Conservation (phyloP, 2,329 filamentous ascomycete species). For the Xenoacremonium recifei region DNA sequence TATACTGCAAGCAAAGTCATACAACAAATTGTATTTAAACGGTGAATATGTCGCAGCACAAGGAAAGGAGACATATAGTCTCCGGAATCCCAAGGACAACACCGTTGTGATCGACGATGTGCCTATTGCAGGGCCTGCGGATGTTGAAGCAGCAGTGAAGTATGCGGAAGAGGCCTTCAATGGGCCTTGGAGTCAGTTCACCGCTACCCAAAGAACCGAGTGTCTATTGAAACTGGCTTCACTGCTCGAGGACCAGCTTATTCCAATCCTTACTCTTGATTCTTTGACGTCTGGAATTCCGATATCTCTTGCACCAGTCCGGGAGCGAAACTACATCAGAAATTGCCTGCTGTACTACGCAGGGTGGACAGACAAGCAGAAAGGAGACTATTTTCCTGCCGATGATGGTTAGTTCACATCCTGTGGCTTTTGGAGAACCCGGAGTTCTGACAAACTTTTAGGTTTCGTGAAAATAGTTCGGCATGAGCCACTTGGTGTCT, state of each 20-base stretch:
- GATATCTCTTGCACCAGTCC: slow-evolving; percentile 9
- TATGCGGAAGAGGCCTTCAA: slow-evolving; percentile 9
- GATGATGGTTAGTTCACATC: slow-evolving; percentile 12
- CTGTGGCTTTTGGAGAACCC: too few species aligned
- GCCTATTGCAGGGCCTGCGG: slow-evolving; percentile 7
- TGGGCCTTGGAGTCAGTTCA: slow-evolving; percentile 11
- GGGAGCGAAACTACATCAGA: slow-evolving; percentile 12
- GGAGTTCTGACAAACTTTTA: too few species aligned
- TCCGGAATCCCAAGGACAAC: slow-evolving; percentile 11
- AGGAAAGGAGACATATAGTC: slow-evolving; percentile 4
- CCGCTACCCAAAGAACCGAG: slow-evolving; percentile 9
- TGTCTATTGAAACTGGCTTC: slow-evolving; percentile 12
- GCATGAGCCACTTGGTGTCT: slow-evolving; percentile 12
- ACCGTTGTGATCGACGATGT: slow-evolving; percentile 2
- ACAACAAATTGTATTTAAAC: slow-evolving; percentile 7
- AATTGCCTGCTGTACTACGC: slow-evolving; percentile 13
- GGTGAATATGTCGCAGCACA: slow-evolving; percentile 8
- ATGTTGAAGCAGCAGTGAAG: slow-evolving; percentile 7
- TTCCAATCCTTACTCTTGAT: slow-evolving; percentile 6
- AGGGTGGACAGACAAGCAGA: slow-evolving; percentile 14
- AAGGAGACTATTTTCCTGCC: slow-evolving; percentile 11
- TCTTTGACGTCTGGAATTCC: slow-evolving; percentile 12
- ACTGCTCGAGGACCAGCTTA: slow-evolving; percentile 9
- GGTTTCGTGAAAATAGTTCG: slow-evolving; percentile 11
- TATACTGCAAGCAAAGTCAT: too few species aligned